Base-by-base conservation (phyloP, 441 rosid species). In the Erodium moschatum region DNA sequence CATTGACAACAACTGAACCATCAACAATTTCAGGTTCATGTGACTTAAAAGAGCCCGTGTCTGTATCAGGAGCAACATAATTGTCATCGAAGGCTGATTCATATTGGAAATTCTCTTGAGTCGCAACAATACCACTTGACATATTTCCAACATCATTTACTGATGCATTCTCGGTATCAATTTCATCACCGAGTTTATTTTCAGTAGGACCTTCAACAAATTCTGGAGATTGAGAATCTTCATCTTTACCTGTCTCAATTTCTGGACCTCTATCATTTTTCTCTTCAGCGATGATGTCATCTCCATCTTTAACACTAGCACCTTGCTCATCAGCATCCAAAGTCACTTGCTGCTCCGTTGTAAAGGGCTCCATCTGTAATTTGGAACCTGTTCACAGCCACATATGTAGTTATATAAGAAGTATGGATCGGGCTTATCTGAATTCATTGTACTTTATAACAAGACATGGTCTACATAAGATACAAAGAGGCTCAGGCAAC, bases 281-380 rank as follows among this genome's bases (percentile, higher is more conserved):
- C 75, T 78, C 71, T 29, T 56, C 74, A 71, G 16, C 48, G 13
- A 31, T 76, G 60, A 71, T 86, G 73, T 74, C 80, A 46, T 73
- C 68, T 50, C 60, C 69, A 70, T 42, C 78, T 68, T 77, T 76
- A 8, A 68, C 73, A 63, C 77, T 77, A 77, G 72, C 78, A 50
- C 71, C 75, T 46, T 79, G 86, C 44, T 69, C 69, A 74, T 83
- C 81, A 42, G 81, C 70, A 5, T 54, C 58, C 78, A 86, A 31
- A 16, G 60, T 68, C 63, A 67, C 79, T 76, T 91, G 96, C 69
- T 87, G 92, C 67, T 81, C 84, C 35, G 84, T 38, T 33, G 87
- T 85, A 78, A 87, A 81, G 35, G 96, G 84, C 50, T 81, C 87
- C 93, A 89, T 76, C 67, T 88, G 87, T 64, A 72, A 90, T 73